A percentile compares a stretch with the other conserved stretches of the same genome.
These are phyloP conservation scores for Aspergillus coremiiformis DNA, from an alignment of 495 filamentous ascomycete species.

Conservation along the genomic window DNA sequence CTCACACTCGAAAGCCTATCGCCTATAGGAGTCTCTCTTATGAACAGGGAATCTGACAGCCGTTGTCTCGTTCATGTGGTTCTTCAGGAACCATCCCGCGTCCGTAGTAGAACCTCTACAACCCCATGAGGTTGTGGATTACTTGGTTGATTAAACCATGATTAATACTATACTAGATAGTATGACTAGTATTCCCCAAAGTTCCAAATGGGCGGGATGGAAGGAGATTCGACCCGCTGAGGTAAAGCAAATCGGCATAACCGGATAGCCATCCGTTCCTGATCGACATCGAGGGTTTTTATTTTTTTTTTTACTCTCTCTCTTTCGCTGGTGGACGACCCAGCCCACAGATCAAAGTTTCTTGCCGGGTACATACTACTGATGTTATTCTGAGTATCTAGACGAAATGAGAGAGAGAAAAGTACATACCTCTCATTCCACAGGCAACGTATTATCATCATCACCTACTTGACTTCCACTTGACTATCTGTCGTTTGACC, in stretches of 20 bases:
- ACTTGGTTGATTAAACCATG: not conserved
- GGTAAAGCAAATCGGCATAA: slow-evolving; percentile 9
- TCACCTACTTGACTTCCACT: not conserved
- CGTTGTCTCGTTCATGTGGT: not conserved
- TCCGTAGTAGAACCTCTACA: too few species aligned
- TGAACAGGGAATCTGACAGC: not conserved
- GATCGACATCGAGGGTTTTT: slow-evolving; percentile 16
- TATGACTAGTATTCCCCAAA: not conserved
- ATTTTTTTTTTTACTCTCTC: not conserved
- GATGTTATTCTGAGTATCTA: too few species aligned
- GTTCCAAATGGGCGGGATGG: not conserved
- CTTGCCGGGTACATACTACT: not conserved
- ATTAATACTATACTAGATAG: not conserved
- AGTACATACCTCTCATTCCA: not conserved
- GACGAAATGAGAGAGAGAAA: not conserved
- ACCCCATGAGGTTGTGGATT: too few species aligned
- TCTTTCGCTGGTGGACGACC: not conserved
- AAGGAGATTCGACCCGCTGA: not conserved
- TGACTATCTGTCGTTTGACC: not conserved
- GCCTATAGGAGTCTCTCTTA: not conserved
- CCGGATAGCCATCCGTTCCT: slow-evolving; percentile 14
- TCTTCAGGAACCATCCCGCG: too few species aligned
- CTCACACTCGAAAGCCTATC: not conserved
- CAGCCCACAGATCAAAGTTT: not conserved
- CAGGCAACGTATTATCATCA: not conserved